Evolutionary conservation across 2,329 filamentous ascomycete species (phyloP), one percentile per base, ranked within the genome.

Genomic region (Colletotrichum shisoi): DNA sequence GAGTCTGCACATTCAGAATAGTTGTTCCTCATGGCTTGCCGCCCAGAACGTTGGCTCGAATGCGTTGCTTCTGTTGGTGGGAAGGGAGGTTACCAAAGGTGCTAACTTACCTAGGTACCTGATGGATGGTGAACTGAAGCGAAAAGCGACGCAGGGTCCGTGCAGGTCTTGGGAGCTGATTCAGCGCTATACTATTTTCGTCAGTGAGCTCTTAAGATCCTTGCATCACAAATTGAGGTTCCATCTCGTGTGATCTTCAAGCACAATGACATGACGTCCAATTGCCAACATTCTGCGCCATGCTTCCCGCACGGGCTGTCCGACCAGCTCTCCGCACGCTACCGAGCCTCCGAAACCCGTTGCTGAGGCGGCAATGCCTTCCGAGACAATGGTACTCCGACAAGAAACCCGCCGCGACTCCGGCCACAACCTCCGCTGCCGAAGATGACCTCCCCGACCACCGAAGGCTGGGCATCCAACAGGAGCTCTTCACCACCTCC

Each of bases 401-500:
- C 34, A 57, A 70, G 49, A 61, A 61, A 9, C 37, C 67, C 2
- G 46, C 40, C 39, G 37, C 24, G 15, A 19, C 56, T 8, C 19
- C 21, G n/a, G 17, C 11, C 27, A 44, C 39, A 13, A 24, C 42
- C 5, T 44, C 56, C 7, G 40, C 39, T 40, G 27, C 62, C 62
- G 57, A 65, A 39, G 56, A 65, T 56, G 65, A 71, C 24, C 74
- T 78, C 68, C 78, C 83, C 65, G 87, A 90, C 71, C 88, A 90
- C 74, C 83, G 87, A 71, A 81, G 85, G 71, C 81, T 90, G 65
- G 87, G 83, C 54, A 71, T 85, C 57, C 82, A 87, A 67, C 92
- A 95, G 72, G 87, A 91, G 72, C 86, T 96, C 45, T 96, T 95
- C 77, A 91, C 88, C 44, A 92, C 87, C 15, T 93, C 92, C 1